Base-by-base conservation (phyloP, 2,329 filamentous ascomycete genomes). In the Epichloe amarillans region DNA sequence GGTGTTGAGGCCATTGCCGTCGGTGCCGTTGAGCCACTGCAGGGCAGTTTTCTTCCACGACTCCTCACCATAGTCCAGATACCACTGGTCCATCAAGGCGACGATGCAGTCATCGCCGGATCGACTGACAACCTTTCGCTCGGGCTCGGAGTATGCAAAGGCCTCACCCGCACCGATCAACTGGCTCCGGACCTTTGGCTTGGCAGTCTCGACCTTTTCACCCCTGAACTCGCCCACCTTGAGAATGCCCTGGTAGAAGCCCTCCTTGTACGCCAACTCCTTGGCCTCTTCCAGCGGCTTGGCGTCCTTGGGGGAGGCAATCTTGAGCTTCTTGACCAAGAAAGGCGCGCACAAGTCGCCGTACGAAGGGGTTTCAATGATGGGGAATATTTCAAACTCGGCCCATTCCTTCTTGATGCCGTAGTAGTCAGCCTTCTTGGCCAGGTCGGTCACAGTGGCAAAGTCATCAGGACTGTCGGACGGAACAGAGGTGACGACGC, bases 321-420 rank as follows among this genome's bases (percentile, higher is more conserved):
- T 98, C 76, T 97, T 97, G 66, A 96, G 76, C 67, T 93, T 82
- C 73, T 96, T 88, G 50, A 95, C 86, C 53, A 98, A 73, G 60
- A 82, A 79, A 57, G 86, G 83, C 0, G 93, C 93, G 46, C 86
- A 86, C 53, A 95, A 75, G 60, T 95, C 84, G 50, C 88, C 89
- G 61, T 91, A 95, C 2, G 80, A 82, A 0, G 91, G 90, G 0
- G 93, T 97, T 52, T 88, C 77, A 56, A 95, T 94, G 59, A 98
- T 85, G 49, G 93, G 88, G 54, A 88, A 65, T 51, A 96, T 91
- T 56, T 96, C 88, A 50, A 91, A 74, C 64, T 95, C 86, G 3
- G 86, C 89, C 93, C 93, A 98, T 66, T 95, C 89, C 71, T 94
- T 93, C 72, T 95, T 79, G 65, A 98, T 97, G 48, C 86, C 85